A percentile compares a stretch with the other conserved stretches of the same genome.
Evolutionary conservation across 805 yeast species (phyloP).

Genomic region (Ogataea angusta): DNA sequence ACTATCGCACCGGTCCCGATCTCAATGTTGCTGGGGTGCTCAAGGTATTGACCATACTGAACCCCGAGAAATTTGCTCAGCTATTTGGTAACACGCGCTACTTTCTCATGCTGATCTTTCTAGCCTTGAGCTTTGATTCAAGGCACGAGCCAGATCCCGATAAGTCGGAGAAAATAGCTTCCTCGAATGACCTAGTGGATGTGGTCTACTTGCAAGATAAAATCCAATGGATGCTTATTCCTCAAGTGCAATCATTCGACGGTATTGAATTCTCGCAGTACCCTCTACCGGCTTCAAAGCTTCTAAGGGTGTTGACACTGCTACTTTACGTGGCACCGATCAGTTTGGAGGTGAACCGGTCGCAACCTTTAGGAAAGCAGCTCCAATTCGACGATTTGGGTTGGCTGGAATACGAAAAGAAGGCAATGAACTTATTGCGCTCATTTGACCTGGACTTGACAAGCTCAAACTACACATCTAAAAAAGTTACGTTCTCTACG

Average conservation of each 20-base stretch:
- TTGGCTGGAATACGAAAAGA: conserved; percentile 42
- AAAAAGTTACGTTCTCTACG: conserved; percentile 29
- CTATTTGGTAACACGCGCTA: conserved; percentile 34
- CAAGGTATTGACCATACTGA: conserved; percentile 43
- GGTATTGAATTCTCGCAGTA: conserved; percentile 38
- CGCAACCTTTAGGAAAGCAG: conserved; percentile 17
- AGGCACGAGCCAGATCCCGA: conserved; percentile 12
- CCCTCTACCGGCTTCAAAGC: conserved; percentile 37
- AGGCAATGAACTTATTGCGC: conserved; percentile 45
- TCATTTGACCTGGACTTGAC: conserved; percentile 44
- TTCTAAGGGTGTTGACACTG: conserved; percentile 47
- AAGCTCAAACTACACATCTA: conserved; percentile 15
- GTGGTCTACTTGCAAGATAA: conserved; percentile 22
- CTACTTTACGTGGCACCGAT: conserved; percentile 43
- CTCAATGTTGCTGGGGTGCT: conserved; percentile 39
- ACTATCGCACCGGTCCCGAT: conserved; percentile 8
- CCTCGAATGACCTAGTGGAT: conserved; percentile 16
- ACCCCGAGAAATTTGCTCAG: conserved; percentile 39
- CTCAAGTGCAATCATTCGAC: conserved; percentile 42
- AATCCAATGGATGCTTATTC: conserved; percentile 32
- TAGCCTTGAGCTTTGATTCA: conserved; percentile 35
- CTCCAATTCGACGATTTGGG: conserved; percentile 25
- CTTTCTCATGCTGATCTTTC: conserved; percentile 43
- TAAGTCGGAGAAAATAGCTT: conserved; percentile 3
- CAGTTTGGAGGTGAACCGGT: conserved; percentile 15